Base-by-base conservation (phyloP, 2,329 filamentous ascomycete species). In the Chrysoporthe cubensis region DNA sequence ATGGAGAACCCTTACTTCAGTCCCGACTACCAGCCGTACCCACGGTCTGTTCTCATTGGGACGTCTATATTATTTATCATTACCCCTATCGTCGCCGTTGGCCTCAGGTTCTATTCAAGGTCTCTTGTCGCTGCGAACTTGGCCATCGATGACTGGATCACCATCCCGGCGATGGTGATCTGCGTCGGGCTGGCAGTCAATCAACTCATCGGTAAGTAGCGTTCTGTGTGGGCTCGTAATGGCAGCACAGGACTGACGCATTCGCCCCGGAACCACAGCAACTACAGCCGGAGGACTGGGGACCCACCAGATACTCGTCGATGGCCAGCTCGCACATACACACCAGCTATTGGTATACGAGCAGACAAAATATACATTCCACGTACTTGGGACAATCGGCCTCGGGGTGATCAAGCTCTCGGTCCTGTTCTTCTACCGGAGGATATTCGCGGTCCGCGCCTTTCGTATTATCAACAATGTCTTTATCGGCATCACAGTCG, bases 371-470 rank as follows among this genome's bases (percentile, higher is more conserved):
- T 63, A 63, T 16, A 42, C 61, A 4, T 63, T 52, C 34, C 61
- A 63, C 32, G 26, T 54, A 9, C 21, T 63, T 2, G 61, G 61
- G 7, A 63, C 34, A 0, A 54, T 63, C 46, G 61, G 61, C 4
- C 61, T 63, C 18, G 46, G 61, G 32, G 46, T 63, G 16, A 54
- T 63, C 32, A 63, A 63, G 46, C 61, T 63, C 32, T 63, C 61
- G 32, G 61, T 63, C 9, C 61, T 63, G 16, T 63, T 63, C 34
- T 42, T 63, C 32, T 63, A 63, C 61, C 61, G 61, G n/a, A 52
- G 61, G 14, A 54, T 63, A 4, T 63, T 63, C 11, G 32, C 61
- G 4, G 34, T 63, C 32, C 32, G 46, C 18, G 34, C 61, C 18
- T 63, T 63, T 13, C 34, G 34, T 8, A 40, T 54, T 34, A 14